Base-by-base conservation (phyloP, 495 filamentous ascomycete species). In the Chaetomium fimeti region DNA sequence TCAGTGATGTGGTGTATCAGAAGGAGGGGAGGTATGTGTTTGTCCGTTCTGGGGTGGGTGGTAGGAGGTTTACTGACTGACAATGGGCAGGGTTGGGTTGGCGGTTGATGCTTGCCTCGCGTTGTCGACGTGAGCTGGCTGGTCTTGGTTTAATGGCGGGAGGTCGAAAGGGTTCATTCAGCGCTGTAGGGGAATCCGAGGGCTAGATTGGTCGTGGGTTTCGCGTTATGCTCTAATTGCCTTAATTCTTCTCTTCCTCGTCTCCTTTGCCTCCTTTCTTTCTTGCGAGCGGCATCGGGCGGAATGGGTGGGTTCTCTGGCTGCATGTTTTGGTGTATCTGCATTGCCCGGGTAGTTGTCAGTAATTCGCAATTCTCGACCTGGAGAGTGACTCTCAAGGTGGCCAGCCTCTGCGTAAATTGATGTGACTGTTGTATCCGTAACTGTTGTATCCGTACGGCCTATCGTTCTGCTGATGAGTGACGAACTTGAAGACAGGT, bases 91-190 rank as follows among this genome's bases (percentile, higher is more conserved):
- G 76, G 91, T 97, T 67, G 92, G 92, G 27, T 79, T 92, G 45
- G 92, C 92, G 5, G 92, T 97, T 18, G 92, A 97, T 76, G 92
- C 92, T 20, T 97, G 92, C 74, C 85, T 97, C 63, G 91, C 92
- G 58, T 76, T 97, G 54, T 93, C 84, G 56, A 65, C 81, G 27
- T 85, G 60, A 70, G 45, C 16, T 7, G 32, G 32, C 32, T 36
- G 32, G 32, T 36, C 8, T 9, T 36, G 0, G 38, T 20, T 7
- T 38, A 32, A 20, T 38, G 22, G 28, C 27, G n/a, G 22, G 18
- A 8, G 15, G n/a, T 18, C n/a, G 16, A 15, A 47, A 47, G 43
- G 43, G 43, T 47, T 47, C 6, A 9, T 36, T 36, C 32, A 36
- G 32, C 32, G 32, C 32, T 9, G 32, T 11, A 36, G 3, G 32